Evolutionary conservation across 164 flowering plant genomes (phyloP), one percentile per base, ranked within the genome.

Genomic region (Umbellularia californica): DNA sequence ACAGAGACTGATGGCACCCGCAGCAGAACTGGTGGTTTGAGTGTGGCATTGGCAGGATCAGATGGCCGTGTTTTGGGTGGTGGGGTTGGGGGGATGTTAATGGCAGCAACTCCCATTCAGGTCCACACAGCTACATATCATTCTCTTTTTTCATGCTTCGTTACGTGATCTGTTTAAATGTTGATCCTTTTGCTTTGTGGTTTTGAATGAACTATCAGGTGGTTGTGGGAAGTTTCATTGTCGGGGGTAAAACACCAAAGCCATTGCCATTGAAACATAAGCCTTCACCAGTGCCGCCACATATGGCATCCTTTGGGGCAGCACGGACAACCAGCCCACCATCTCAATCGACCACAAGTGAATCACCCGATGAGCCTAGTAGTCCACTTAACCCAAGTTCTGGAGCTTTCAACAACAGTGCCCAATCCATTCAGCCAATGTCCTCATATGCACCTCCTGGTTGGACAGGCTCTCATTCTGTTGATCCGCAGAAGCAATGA

Each of bases 61-160:
- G 95, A 92, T 81, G 93, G 93, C 62, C 84, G 87, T 66, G 89
- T 90, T 28, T 67, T 90, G 76, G 98, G 98, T 51, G 98, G 98
- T 72, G 90, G 87, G 64, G 97, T 94, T 72, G 89, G 91, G 14
- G 98, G 98, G 71, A 77, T 83, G 83, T 85, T 94, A 50, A 65
- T 79, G 75, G 98, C 98, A 22, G 97, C 92, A 19, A 79, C 92
- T 15, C 86, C 89, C 14, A 91, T 92, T n/a, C 95, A 88, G 94
- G 98, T 94, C 66, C 22, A 19, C 20, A 33, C 50, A 20, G 19
- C 52, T 75, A 50, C 14, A 65, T 20, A 24, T 30, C 10, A n/a
- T 50, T 20, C 50, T 71, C 50, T 27, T 17, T 35, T 33, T 67
- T 28, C 28, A 28, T 5, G n/a, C 60, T 55, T 55, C 20, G 7